Percentiles rank a stretch among this genome's conserved stretches.
Conservation (phyloP, 2,329 filamentous ascomycete genomes). For the Xylaria sp. region DNA sequence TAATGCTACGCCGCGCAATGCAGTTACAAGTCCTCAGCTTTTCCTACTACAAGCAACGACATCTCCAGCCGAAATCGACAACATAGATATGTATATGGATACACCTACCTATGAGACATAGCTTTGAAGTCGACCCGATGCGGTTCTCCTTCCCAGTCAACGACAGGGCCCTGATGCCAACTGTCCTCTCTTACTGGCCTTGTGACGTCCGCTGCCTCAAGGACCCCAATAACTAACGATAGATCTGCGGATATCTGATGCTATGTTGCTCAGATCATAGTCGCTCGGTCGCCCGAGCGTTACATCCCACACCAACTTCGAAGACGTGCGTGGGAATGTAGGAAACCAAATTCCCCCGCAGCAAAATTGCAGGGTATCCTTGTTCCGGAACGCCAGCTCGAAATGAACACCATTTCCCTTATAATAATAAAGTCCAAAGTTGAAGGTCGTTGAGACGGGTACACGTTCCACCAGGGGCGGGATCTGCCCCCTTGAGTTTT, state of each 20-base stretch:
- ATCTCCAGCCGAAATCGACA: background rate
- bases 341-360: slow-evolving; percentile 29
- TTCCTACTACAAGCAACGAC: background rate
- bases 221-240: background rate
- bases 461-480: slow-evolving; percentile 27
- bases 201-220: background rate
- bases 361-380: slow-evolving; percentile 45
- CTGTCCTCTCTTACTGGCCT: background rate
- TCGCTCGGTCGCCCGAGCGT: slow-evolving; percentile 2
- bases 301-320: slow-evolving; percentile 4
- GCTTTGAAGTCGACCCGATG: background rate
- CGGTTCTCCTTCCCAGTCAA: background rate
- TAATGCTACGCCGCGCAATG: slow-evolving; percentile 29
- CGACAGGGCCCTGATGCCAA: background rate
- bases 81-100: slow-evolving; percentile 26
- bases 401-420: slow-evolving; percentile 17
- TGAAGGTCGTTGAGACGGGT: background rate
- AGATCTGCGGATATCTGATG: background rate
- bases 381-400: slow-evolving; percentile 41
- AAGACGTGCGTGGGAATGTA: slow-evolving; percentile 10
- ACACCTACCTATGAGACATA: slow-evolving; percentile 8
- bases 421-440: slow-evolving; percentile 1
- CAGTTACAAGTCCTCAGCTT: slow-evolving; percentile 7
- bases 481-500: background rate
- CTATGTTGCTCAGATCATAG: background rate